These are phyloP conservation scores for Ogataea nonfermentans DNA, from an alignment of 805 yeast genomes.

Conservation along the genomic window DNA sequence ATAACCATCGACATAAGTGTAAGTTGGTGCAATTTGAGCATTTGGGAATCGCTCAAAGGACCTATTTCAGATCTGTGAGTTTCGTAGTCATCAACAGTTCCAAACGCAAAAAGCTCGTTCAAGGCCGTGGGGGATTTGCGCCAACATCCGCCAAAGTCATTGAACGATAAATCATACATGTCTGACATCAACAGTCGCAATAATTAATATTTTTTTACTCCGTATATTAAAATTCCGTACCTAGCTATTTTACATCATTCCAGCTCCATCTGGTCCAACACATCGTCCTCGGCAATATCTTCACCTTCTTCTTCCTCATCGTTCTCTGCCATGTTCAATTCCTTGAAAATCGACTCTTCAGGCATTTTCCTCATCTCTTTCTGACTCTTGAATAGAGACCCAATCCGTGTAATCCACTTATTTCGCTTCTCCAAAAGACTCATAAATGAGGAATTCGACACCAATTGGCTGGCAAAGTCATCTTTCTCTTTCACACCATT, in stretches of 20 bases:
- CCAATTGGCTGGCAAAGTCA: conserved; percentile 45
- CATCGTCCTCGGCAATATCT: conserved; percentile 26
- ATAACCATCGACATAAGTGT: conserved; percentile 19
- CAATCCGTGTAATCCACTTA: conserved; percentile 88
- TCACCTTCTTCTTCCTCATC: conserved; percentile 31
- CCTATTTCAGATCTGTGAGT: conserved; percentile 5
- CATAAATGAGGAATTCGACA: conserved; percentile 72
- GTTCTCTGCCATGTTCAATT: conserved; percentile 30
- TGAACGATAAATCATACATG: conserved; percentile 18
- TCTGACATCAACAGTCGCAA: not conserved
- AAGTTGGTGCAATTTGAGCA: conserved; percentile 22
- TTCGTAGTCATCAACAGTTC: conserved; percentile 20
- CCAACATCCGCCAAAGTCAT: conserved; percentile 19
- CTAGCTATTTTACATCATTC: conserved; percentile 3
- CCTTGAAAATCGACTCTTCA: conserved; percentile 51
- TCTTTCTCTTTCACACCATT: conserved; percentile 27
- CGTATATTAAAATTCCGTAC: not conserved
- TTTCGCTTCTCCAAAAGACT: conserved; percentile 80
- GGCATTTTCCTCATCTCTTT: conserved; percentile 80
- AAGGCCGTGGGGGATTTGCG: conserved; percentile 9
- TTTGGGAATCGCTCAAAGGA: conserved; percentile 11
- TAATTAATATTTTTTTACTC: not conserved
- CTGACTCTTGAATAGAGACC: conserved; percentile 70
- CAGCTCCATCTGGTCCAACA: conserved; percentile 16
- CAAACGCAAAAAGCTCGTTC: conserved; percentile 30